Conservation (phyloP, 139 green algal genomes). For the Asterochloris sp. region DNA sequence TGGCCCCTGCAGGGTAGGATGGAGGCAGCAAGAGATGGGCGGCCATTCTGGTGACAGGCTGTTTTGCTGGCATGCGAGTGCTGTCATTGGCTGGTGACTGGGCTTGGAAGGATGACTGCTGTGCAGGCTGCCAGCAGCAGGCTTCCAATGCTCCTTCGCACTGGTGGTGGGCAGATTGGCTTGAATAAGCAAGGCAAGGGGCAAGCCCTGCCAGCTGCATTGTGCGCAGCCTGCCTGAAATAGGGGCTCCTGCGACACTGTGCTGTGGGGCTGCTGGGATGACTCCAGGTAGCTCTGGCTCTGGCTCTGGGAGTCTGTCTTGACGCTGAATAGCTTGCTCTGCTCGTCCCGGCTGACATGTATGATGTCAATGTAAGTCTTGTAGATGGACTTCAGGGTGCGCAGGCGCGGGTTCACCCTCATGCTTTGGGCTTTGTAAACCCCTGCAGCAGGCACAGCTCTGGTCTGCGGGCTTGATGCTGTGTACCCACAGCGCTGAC, state of each 20-base stretch:
- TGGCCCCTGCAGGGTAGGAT: too few species aligned
- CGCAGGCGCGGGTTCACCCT: constrained; percentile 57
- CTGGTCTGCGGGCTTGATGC: neutral
- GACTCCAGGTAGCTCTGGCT: neutral
- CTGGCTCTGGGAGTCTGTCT: neutral
- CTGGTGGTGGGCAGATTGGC: too few species aligned
- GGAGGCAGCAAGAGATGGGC: too few species aligned
- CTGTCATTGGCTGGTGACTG: neutral
- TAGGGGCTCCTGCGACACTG: constrained; percentile 21
- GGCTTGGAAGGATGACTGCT: neutral
- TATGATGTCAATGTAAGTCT: constrained; percentile 88
- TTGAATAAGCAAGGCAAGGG: too few species aligned
- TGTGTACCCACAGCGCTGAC: too few species aligned
- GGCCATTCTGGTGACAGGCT: too few species aligned
- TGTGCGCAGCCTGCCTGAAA: neutral
- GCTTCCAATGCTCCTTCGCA: too few species aligned
- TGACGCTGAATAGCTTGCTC: constrained; percentile 46
- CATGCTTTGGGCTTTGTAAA: constrained; percentile 82
- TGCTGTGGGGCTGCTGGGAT: neutral
- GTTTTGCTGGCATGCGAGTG: too few species aligned
- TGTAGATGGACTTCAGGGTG: constrained; percentile 39
- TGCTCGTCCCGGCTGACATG: constrained; percentile 78
- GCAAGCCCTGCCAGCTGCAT: too few species aligned
- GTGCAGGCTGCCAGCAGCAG: too few species aligned
- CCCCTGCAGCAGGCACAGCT: constrained; percentile 31